phyloP scores from a whole-genome alignment of 228 moss, liverwort and hornwort genomes.

The Sphagnum fallax region DNA sequence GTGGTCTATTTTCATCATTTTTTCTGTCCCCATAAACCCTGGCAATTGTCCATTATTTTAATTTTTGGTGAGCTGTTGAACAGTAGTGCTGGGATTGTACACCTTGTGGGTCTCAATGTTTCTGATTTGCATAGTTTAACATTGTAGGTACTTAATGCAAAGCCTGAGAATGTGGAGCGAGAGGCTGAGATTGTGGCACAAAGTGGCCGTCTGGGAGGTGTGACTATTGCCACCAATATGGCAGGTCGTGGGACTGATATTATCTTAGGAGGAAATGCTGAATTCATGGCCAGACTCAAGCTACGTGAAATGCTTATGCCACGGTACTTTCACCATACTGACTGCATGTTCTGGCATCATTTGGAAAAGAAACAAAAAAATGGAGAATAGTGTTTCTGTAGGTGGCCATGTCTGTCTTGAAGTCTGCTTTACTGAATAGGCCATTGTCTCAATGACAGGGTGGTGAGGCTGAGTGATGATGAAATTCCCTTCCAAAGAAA shows the following conservation, averaged over 20 bases:
- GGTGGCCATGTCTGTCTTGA: neutral
- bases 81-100: no score
- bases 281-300: conserved; percentile 96
- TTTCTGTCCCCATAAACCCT: no score
- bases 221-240: conserved; percentile 98
- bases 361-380: no score
- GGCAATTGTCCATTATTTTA: no score
- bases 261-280: conserved; percentile 87
- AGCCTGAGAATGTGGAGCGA: conserved; percentile 94
- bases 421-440: neutral
- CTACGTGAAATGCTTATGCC: conserved; percentile 96
- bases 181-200: conserved; percentile 98
- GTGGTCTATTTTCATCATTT: no score
- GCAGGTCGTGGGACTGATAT: conserved; percentile 99
- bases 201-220: conserved; percentile 84
- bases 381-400: neutral
- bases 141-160: conserved; percentile 82
- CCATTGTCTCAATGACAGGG: conserved; percentile 23
- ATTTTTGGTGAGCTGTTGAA: no score
- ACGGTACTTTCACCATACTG: conserved; percentile 7
- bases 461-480: conserved; percentile 67
- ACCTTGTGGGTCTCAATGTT: no score
- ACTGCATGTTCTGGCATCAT: no score
- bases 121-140: neutral
- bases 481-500: conserved; percentile 89